Evolutionary conservation across 768 basidiomycete genomes (phyloP).

Genomic region (Mycena olivaceomarginata): DNA sequence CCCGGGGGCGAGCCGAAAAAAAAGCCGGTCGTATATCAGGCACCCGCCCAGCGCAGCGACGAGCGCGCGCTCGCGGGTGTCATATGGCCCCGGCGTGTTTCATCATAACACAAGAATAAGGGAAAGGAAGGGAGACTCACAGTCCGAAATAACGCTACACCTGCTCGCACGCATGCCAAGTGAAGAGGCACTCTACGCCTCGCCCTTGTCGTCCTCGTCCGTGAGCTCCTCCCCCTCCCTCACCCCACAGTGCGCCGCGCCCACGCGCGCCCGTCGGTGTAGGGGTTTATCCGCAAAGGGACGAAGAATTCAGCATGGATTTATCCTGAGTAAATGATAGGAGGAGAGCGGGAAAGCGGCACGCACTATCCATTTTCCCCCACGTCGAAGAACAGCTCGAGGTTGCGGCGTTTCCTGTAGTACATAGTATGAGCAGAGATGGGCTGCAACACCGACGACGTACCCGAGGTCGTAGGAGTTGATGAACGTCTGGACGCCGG

Average conservation of each 20-base stretch:
- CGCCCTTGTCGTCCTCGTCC: slow-evolving; percentile 78
- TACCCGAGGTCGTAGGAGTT: slow-evolving; percentile 96
- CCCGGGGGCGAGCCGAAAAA: slow-evolving; percentile 2
- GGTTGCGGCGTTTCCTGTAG: slow-evolving; percentile 71
- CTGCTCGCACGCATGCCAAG: neutral
- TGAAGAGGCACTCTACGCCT: neutral
- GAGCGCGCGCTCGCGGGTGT: slow-evolving; percentile 63
- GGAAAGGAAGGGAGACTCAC: slow-evolving; percentile 37
- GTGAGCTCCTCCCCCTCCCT: slow-evolving; percentile 91
- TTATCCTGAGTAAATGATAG: neutral
- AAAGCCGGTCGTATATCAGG: slow-evolving; percentile 42
- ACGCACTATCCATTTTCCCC: slow-evolving; percentile 91
- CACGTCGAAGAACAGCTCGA: slow-evolving; percentile 92
- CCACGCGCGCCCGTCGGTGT: slow-evolving; percentile 91
- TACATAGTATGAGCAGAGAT: slow-evolving; percentile 49
- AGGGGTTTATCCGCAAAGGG: slow-evolving; percentile 87
- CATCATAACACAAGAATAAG: slow-evolving; percentile 65
- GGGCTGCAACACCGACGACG: slow-evolving; percentile 37
- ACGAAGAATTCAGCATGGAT: slow-evolving; percentile 81
- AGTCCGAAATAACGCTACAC: neutral
- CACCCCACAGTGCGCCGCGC: slow-evolving; percentile 77
- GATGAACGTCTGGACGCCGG: slow-evolving; percentile 76
- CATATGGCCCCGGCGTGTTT: slow-evolving; percentile 92
- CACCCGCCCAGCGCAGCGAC: slow-evolving; percentile 51
- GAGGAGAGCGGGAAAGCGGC: neutral